phyloP scores from a whole-genome alignment of 2,329 filamentous ascomycete species.

The Botrytis galanthina region DNA sequence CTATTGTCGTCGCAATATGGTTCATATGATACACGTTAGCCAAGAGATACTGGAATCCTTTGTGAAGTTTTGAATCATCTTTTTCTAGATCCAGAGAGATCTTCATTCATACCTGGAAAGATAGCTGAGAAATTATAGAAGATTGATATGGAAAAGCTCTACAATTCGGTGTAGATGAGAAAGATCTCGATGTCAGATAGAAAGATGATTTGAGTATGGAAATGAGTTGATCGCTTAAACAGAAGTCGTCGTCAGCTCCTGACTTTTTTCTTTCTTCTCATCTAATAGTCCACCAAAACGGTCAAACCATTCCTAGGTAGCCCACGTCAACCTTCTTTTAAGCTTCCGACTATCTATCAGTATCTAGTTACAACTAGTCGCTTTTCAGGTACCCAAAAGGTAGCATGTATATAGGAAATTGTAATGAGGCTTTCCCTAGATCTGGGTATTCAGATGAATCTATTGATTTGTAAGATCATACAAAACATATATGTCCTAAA shows the following conservation, averaged over 20 bases:
- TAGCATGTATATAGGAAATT: neutral
- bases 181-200: neutral
- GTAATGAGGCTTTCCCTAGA: neutral
- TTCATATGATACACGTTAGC: neutral
- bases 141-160: neutral
- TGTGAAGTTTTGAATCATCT: neutral
- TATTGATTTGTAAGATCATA: neutral
- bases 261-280: neutral
- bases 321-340: slow-evolving; percentile 1
- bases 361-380: neutral
- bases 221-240: neutral
- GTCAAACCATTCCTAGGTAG: neutral
- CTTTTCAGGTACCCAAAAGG: neutral
- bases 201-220: neutral
- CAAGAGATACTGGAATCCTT: neutral
- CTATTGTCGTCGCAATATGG: neutral
- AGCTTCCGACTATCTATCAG: neutral
- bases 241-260: slow-evolving; percentile 18
- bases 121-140: neutral
- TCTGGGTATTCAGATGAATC: neutral
- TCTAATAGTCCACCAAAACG: neutral
- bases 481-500: neutral
- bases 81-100: neutral
- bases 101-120: neutral
- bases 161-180: neutral